These are phyloP conservation scores for Dryadomyces quercus-mongolicae DNA, from an alignment of 2,329 filamentous ascomycete species.

Conservation along the genomic window DNA sequence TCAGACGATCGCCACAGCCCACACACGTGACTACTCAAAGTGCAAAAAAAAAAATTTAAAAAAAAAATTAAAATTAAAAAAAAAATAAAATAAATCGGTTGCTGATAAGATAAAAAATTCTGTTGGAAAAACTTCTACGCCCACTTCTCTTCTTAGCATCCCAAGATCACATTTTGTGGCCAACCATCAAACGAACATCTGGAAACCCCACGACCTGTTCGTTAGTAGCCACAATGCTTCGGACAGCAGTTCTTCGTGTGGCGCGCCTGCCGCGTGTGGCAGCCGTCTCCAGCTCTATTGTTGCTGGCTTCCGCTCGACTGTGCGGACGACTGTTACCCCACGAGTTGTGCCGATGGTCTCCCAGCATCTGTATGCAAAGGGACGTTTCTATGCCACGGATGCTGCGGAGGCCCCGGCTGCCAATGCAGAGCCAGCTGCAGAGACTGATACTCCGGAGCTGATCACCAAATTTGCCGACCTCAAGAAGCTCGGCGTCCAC, in stretches of 20 bases:
- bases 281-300: slow-evolving; percentile 1
- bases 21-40: background rate
- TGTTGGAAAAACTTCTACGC: background rate
- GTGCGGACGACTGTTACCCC: slow-evolving; percentile 1
- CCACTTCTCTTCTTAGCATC: background rate
- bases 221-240: slow-evolving; percentile 10
- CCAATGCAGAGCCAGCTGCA: background rate
- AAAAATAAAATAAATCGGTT: background rate
- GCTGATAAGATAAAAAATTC: background rate
- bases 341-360: background rate
- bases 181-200: background rate
- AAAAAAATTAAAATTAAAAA: background rate
- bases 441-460: background rate
- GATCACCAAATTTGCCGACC: slow-evolving; percentile 27
- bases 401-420: background rate
- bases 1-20: background rate
- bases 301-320: slow-evolving; percentile 1
- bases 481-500: slow-evolving; percentile 42
- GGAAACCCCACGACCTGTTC: background rate
- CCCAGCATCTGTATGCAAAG: background rate
- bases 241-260: slow-evolving; percentile 9
- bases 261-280: slow-evolving; percentile 9
- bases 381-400: slow-evolving; percentile 7
- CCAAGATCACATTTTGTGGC: background rate
- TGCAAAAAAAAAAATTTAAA: background rate